phyloP scores from a whole-genome alignment of 331 rosid species.

The Malus hybrid region DNA sequence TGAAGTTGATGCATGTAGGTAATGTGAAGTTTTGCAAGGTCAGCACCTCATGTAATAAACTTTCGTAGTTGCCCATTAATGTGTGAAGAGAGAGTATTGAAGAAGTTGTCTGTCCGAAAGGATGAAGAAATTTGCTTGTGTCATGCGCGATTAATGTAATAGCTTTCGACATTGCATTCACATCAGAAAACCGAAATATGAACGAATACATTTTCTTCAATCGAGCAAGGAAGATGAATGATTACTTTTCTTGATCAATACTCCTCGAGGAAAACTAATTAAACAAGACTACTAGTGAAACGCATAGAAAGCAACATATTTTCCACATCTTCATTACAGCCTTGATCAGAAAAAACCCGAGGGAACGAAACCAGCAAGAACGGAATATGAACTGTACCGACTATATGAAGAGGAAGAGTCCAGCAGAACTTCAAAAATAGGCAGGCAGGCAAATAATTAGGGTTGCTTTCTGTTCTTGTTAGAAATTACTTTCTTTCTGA shows the following conservation, averaged over 20 bases:
- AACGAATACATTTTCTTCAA: background rate
- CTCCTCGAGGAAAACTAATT: background rate
- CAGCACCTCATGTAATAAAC: background rate
- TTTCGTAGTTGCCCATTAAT: conserved; percentile 6
- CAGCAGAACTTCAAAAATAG: background rate
- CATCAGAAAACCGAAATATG: background rate
- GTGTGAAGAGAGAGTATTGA: conserved; percentile 23
- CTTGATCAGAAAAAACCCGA: background rate
- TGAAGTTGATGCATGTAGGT: conserved; percentile 31
- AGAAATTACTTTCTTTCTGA: background rate
- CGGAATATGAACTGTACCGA: background rate
- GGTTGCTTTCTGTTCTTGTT: conserved; percentile 2
- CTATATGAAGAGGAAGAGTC: background rate
- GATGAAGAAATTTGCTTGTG: background rate
- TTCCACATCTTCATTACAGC: background rate
- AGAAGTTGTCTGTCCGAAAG: background rate
- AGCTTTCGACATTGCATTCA: background rate
- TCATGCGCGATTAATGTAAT: background rate
- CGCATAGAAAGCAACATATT: conserved; percentile 2
- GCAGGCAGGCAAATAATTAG: background rate
- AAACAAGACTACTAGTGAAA: background rate
- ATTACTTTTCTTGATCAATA: background rate
- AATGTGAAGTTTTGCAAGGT: conserved; percentile 7
- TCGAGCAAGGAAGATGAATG: background rate
- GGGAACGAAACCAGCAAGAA: background rate